Evolutionary conservation across 129 eudicot genomes (phyloP).

Genomic region (Flaveria sonorensis): DNA sequence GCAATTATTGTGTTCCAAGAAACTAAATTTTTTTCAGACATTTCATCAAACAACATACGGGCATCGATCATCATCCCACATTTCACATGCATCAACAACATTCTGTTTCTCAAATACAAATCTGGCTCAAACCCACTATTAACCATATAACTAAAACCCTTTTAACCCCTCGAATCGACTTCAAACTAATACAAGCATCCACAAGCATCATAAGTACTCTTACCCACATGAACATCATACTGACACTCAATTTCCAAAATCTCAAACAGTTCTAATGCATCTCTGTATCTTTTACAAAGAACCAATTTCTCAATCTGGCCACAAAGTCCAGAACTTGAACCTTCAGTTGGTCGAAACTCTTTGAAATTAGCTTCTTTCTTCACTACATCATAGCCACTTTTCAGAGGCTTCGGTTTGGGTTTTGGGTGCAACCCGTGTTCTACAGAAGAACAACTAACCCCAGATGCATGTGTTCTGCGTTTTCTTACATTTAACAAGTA

Average conservation of each 20-base stretch:
- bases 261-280: conserved; percentile 81
- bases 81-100: conserved; percentile 80
- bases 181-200: conserved; percentile 71
- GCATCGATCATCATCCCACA: conserved; percentile 93
- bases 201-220: conserved; percentile 72
- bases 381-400: conserved; percentile 13
- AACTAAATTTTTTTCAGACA: conserved; percentile 72
- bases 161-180: conserved; percentile 76
- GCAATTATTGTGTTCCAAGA: conserved; percentile 81
- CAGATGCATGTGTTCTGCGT: conserved; percentile 33
- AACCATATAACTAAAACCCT: conserved; percentile 56
- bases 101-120: conserved; percentile 77
- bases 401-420: conserved; percentile 51
- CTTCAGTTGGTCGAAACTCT: conserved; percentile 8
- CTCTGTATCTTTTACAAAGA: conserved; percentile 48
- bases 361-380: conserved; percentile 30
- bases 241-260: conserved; percentile 55
- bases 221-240: conserved; percentile 46
- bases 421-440: conserved; percentile 55
- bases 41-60: conserved; percentile 59
- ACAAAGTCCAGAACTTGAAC: conserved; percentile 50
- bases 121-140: conserved; percentile 58
- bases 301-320: conserved; percentile 82
- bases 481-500: conserved; percentile 25
- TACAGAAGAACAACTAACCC: conserved; percentile 40